Evolutionary conservation across 2,329 filamentous ascomycete species (phyloP), one percentile per base, ranked within the genome.

Genomic region (Fusarium palustre): DNA sequence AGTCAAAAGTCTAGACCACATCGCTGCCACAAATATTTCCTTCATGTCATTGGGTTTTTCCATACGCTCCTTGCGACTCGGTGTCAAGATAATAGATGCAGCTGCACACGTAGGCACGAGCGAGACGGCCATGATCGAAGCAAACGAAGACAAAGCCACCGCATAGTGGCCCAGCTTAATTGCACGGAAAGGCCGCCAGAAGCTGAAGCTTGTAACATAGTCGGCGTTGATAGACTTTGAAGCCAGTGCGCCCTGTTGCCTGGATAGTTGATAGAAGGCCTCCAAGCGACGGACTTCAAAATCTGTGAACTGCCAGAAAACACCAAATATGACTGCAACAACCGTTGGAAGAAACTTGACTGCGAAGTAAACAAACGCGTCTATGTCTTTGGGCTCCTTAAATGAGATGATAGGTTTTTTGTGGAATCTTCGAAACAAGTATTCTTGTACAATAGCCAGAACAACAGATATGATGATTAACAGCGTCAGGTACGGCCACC

Each of bases 191-290:
- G 91, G 91, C 4, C 90, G 84, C 39, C 90, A 78, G 72, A 91
- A 88, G 72, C 85, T 89, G 79, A 90, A 87, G 70, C 88, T 85
- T 7, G 90, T 92, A 45, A 92, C 84, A 63, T 93, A 93, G 76
- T 92, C 90, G 64, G 92, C 90, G 67, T 92, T 93, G 73, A 93
- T 86, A 0, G 89, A 91, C 74, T 88, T 86, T 39, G 85, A 86
- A 0, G 89, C 89, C 22, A 89, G 78, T 1, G 89, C 88, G 16
- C 89, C 89, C 5, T 83, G 83, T 5, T 84, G 80, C 66, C 84
- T 87, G 5, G 88, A 90, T 50, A 91, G 81, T 75, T 91, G 89
- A 68, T 90, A 89, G 71, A 87, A 91, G 0, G 89, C 86, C 75
- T 91, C 89, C 30, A 91, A 78, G n/a, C 89, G 84, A 73, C 86